A percentile compares a stretch with the other conserved stretches of the same genome.
Conservation (phyloP, 2,329 filamentous ascomycete genomes). For the Pleoardoris graminearum region DNA sequence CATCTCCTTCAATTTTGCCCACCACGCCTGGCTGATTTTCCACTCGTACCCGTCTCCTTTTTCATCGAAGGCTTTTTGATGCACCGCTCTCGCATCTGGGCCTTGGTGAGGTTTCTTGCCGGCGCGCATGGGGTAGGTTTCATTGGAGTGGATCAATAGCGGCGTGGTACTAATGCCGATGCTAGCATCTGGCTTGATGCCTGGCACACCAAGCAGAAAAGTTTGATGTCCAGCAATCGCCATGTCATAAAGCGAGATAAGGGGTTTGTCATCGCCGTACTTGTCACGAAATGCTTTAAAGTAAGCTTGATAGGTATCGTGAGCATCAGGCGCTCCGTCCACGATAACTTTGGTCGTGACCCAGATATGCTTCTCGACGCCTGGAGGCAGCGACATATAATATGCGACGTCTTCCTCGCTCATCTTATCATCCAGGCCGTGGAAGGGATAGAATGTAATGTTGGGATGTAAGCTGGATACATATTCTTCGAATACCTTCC, state of each 20-base stretch:
- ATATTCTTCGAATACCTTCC: slow-evolving; percentile 40
- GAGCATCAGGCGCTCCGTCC: slow-evolving; percentile 38
- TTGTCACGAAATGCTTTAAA: slow-evolving; percentile 32
- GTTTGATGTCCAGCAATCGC: slow-evolving; percentile 43
- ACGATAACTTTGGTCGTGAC: slow-evolving; percentile 44
- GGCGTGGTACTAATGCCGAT: slow-evolving; percentile 46
- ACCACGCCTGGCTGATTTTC: slow-evolving; percentile 24
- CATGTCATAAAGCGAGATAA: slow-evolving; percentile 52
- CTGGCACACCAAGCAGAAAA: slow-evolving; percentile 37
- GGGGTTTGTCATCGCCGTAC: slow-evolving; percentile 40
- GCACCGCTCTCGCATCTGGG: slow-evolving; percentile 15
- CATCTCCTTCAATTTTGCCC: slow-evolving; percentile 18
- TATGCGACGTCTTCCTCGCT: slow-evolving; percentile 24
- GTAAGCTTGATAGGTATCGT: slow-evolving; percentile 39
- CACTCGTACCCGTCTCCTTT: slow-evolving; percentile 5
- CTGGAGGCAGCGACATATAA: slow-evolving; percentile 26
- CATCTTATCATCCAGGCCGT: slow-evolving; percentile 30
- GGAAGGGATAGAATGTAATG: slow-evolving; percentile 43
- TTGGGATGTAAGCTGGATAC: slow-evolving; percentile 44
- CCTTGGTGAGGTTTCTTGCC: slow-evolving; percentile 19
- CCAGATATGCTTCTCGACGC: slow-evolving; percentile 36
- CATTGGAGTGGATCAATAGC: slow-evolving; percentile 18
- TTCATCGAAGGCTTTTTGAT: slow-evolving; percentile 15
- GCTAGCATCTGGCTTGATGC: slow-evolving; percentile 44
- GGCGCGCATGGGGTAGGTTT: slow-evolving; percentile 22